Percentiles rank a stretch among this genome's conserved stretches.
Conservation (phyloP, 2,329 filamentous ascomycete genomes). For the Grosmannia serpens region DNA sequence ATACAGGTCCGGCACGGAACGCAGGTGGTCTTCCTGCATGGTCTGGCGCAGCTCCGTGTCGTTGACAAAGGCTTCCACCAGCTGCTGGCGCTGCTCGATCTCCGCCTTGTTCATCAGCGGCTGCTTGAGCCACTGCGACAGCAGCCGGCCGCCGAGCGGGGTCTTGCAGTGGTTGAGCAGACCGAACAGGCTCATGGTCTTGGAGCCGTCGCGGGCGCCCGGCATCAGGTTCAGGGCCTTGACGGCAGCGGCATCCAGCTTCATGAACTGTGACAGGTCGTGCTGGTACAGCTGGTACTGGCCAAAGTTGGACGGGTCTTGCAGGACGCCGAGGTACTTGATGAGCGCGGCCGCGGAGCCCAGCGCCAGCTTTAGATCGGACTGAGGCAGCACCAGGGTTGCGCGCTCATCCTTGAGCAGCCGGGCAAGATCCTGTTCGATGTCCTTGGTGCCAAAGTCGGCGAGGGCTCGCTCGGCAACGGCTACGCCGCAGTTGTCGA, state of each 20-base stretch:
- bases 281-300: slow-evolving; percentile 97
- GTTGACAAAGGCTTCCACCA: slow-evolving; percentile 88
- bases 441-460: slow-evolving; percentile 83
- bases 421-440: slow-evolving; percentile 86
- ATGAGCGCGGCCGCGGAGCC: slow-evolving; percentile 86
- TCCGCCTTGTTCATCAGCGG: slow-evolving; percentile 84
- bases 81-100: slow-evolving; percentile 77
- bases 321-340: slow-evolving; percentile 83
- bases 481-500: slow-evolving; percentile 84
- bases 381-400: slow-evolving; percentile 68
- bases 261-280: slow-evolving; percentile 95
- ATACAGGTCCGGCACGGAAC: slow-evolving; percentile 88
- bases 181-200: slow-evolving; percentile 93
- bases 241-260: slow-evolving; percentile 85
- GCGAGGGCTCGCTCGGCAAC: slow-evolving; percentile 64
- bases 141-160: slow-evolving; percentile 74
- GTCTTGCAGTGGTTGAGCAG: slow-evolving; percentile 97
- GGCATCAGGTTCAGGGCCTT: slow-evolving; percentile 97
- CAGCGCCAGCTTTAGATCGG: slow-evolving; percentile 92
- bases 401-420: slow-evolving; percentile 79
- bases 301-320: slow-evolving; percentile 88
- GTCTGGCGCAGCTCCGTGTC: slow-evolving; percentile 91
- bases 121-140: slow-evolving; percentile 96
- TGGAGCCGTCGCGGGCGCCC: slow-evolving; percentile 84
- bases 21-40: slow-evolving; percentile 91